phyloP scores from a whole-genome alignment of 1,284 basidiomycete species.

The Ustilago esculenta region DNA sequence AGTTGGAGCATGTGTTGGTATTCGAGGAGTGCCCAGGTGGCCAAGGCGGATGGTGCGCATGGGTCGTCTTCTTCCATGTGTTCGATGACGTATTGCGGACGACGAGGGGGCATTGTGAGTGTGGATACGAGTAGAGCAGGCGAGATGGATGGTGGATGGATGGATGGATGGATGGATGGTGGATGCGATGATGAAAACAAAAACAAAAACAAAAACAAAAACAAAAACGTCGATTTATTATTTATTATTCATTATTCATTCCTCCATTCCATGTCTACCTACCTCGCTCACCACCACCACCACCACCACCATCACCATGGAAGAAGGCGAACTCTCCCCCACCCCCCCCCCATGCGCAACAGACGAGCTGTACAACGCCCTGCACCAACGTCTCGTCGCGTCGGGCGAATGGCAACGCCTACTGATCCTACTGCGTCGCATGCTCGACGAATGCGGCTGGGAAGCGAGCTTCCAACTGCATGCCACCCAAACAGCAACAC shows the following conservation, averaged over 20 bases:
- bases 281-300: background rate
- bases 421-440: slow-evolving; percentile 31
- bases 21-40: slow-evolving; percentile 65
- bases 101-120: background rate
- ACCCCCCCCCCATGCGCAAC: background rate
- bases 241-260: background rate
- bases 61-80: slow-evolving; percentile 67
- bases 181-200: background rate
- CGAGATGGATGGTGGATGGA: too few species aligned
- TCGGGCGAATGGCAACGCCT: slow-evolving; percentile 49
- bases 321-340: slow-evolving; percentile 39
- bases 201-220: slow-evolving; percentile 3
- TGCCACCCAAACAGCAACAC: slow-evolving; percentile 27
- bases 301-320: slow-evolving; percentile 14
- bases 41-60: slow-evolving; percentile 56
- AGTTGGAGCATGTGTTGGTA: slow-evolving; percentile 84
- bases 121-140: background rate
- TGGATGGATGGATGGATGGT: too few species aligned
- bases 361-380: slow-evolving; percentile 45
- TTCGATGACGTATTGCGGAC: slow-evolving; percentile 65
- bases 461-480: slow-evolving; percentile 14
- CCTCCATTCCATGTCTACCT: background rate
- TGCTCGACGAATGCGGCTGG: slow-evolving; percentile 51
- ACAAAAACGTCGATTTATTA: too few species aligned
- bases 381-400: slow-evolving; percentile 49